Evolutionary conservation across 2,329 filamentous ascomycete species (phyloP).

Genomic region (Fusarium decemcellulare): DNA sequence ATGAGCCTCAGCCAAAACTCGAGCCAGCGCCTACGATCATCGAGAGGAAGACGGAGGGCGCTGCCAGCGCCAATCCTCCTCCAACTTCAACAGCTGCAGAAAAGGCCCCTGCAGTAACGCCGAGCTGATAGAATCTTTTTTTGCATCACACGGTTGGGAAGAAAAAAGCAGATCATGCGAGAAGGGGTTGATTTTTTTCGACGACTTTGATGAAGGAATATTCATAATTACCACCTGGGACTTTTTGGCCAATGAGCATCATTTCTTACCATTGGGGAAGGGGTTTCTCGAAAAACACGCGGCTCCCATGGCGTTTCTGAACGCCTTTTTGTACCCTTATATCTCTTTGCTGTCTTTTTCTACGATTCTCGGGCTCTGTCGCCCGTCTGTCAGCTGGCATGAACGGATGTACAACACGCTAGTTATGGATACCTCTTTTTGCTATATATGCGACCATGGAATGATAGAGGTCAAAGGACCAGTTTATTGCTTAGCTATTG

Average conservation of each 20-base stretch:
- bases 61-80: conserved; percentile 8
- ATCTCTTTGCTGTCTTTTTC: conserved; percentile 24
- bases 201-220: conserved; percentile 46
- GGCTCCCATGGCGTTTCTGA: conserved; percentile 17
- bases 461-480: conserved; percentile 34
- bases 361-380: conserved; percentile 30
- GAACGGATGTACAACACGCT: conserved; percentile 30
- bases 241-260: conserved; percentile 19
- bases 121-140: conserved; percentile 12
- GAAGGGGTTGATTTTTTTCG: conserved; percentile 13
- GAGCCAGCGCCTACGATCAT: conserved; percentile 37
- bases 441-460: conserved; percentile 35
- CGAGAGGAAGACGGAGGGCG: conserved; percentile 23
- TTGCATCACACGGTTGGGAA: not conserved
- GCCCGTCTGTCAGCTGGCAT: conserved; percentile 7
- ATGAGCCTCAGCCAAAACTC: conserved; percentile 46
- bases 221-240: conserved; percentile 34
- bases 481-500: conserved; percentile 21
- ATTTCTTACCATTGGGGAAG: conserved; percentile 15
- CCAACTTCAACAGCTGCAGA: conserved; percentile 10
- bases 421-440: conserved; percentile 45
- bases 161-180: conserved; percentile 8
- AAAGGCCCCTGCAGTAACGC: conserved; percentile 25
- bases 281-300: conserved; percentile 18
- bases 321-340: conserved; percentile 22